A percentile compares a stretch with the other conserved stretches of the same genome.
Conservation (phyloP, 2,329 filamentous ascomycete species). For the Malbranchea cinnamomea region DNA sequence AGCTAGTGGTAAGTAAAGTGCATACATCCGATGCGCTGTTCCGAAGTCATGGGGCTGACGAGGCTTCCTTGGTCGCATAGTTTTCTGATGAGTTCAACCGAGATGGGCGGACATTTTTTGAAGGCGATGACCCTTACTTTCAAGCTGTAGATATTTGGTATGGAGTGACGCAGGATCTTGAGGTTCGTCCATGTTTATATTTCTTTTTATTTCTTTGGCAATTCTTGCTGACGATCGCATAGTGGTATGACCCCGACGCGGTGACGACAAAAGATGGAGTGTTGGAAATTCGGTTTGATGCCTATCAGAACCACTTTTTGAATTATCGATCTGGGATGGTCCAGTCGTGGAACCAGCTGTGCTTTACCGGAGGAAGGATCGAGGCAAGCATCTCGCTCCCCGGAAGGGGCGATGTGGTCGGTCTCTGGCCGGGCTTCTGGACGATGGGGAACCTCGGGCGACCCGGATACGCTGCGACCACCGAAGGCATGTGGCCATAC, state of each 20-base stretch:
- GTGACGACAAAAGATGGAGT: slow-evolving; percentile 47
- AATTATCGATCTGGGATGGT: slow-evolving; percentile 60
- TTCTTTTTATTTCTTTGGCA: background rate
- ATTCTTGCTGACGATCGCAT: no score
- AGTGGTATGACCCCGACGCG: slow-evolving; percentile 59
- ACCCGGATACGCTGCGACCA: slow-evolving; percentile 53
- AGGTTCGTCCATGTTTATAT: slow-evolving; percentile 28
- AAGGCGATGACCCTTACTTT: slow-evolving; percentile 54
- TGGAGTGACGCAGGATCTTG: slow-evolving; percentile 53
- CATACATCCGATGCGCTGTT: no score
- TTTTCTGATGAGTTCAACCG: slow-evolving; percentile 61
- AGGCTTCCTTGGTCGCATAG: slow-evolving; percentile 23
- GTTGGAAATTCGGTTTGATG: slow-evolving; percentile 49
- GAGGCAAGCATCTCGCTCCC: slow-evolving; percentile 58
- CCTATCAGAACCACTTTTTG: slow-evolving; percentile 48
- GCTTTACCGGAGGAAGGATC: slow-evolving; percentile 55
- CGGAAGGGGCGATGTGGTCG: slow-evolving; percentile 48
- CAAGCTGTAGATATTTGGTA: slow-evolving; percentile 58
- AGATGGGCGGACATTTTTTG: slow-evolving; percentile 53
- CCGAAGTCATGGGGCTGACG: no score
- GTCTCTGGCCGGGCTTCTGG: slow-evolving; percentile 66
- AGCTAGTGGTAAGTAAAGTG: slow-evolving; percentile 45
- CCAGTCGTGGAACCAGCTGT: slow-evolving; percentile 59
- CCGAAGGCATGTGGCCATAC: slow-evolving; percentile 61
- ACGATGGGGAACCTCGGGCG: slow-evolving; percentile 59